Conservation (phyloP, 306 rosid genomes). For the Dryas octopetala region DNA sequence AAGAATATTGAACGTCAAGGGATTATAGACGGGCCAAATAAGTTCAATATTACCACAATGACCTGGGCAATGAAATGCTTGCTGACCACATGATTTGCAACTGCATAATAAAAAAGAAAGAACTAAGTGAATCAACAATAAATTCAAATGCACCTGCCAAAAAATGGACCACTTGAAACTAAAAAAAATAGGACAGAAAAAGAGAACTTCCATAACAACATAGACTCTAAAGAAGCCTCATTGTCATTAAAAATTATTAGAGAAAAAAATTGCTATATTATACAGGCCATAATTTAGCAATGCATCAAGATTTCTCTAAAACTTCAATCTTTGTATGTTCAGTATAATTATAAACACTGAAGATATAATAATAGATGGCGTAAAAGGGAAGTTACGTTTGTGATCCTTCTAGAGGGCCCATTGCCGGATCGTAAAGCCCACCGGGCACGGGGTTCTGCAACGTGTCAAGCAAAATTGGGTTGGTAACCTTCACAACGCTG, state of each 20-base stretch:
- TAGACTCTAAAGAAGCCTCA: not conserved
- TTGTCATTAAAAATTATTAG: too few species aligned
- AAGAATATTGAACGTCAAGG: conserved; percentile 62
- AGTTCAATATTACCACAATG: conserved; percentile 92
- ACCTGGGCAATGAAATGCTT: conserved; percentile 55
- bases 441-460: conserved; percentile 46
- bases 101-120: conserved; percentile 46
- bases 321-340: not conserved
- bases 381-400: conserved; percentile 34
- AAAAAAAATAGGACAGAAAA: not conserved
- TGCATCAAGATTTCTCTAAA: not conserved
- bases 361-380: too few species aligned
- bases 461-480: conserved; percentile 34
- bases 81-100: conserved; percentile 70
- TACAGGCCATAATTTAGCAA: not conserved
- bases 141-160: conserved; percentile 9
- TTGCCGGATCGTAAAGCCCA: conserved; percentile 81
- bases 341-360: not conserved
- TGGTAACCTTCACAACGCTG: conserved; percentile 55
- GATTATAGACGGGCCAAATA: conserved; percentile 64
- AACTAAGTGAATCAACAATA: conserved; percentile 10
- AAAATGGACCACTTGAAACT: not conserved
- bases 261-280: not conserved
- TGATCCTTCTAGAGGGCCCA: conserved; percentile 63
- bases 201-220: not conserved